Base-by-base conservation (phyloP, 768 basidiomycete genomes). In the Hebeloma cylindrosporum region DNA sequence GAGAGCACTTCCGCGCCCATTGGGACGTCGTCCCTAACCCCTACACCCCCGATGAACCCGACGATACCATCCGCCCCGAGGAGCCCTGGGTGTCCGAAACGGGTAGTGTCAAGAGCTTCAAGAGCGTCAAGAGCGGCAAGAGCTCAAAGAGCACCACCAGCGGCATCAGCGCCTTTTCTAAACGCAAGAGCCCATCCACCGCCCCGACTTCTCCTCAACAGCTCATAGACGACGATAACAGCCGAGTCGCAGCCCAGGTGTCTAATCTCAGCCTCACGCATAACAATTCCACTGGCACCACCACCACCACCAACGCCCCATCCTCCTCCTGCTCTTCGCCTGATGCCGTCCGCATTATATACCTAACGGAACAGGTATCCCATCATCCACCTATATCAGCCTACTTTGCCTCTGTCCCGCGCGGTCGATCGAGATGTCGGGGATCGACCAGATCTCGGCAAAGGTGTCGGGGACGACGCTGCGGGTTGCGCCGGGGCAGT, bases 311-410 rank as follows among this genome's bases (percentile, higher is more conserved):
- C 4, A 50, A 36, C 23, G 28, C 43, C 32, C n/a, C n/a, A n/a
- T n/a, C n/a, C n/a, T n/a, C n/a, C n/a, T n/a, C n/a, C n/a, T n/a
- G n/a, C n/a, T n/a, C n/a, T n/a, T n/a, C n/a, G n/a, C n/a, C n/a
- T n/a, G 73, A 70, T 13, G 69, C 71, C 38, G 63, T 82, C 11
- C 85, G 91, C 25, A 80, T 94, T 32, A 78, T 81, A 5, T 95
- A 80, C 63, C 66, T 94, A 35, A 95, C 93, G 10, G 94, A 96
- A 63, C 94, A 96, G 65, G 83, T 97, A 35, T 96, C 90, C 2
- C 96, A 99, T 67, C 96, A 99, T 58, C 96, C 96, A 0, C 96
- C 96, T 2, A 80, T 97, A 22, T 95, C 92, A 1, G 83, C 88
- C 1, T 95, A 83, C 60, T 83, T 82, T 51, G 90, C 87, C 5